phyloP scores from a whole-genome alignment of 2,329 filamentous ascomycete genomes.

The Corniculantispora saksenae region DNA sequence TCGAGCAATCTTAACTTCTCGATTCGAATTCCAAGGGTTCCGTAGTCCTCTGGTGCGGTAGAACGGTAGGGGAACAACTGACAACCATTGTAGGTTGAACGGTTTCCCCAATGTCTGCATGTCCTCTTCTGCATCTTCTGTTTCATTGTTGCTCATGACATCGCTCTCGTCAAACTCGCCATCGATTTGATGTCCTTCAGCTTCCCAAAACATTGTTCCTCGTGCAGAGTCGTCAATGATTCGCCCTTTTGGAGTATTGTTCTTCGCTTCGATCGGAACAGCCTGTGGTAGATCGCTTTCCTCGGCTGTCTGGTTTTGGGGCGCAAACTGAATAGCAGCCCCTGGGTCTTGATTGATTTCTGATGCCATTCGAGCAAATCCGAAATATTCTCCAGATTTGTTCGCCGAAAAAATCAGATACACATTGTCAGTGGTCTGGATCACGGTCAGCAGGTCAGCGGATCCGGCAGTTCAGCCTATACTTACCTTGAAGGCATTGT shows the following conservation, averaged over 20 bases:
- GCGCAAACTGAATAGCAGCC: slow-evolving; percentile 68
- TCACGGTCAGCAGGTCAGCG: background rate
- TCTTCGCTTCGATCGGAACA: slow-evolving; percentile 76
- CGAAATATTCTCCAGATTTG: slow-evolving; percentile 96
- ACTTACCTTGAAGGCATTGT: slow-evolving; percentile 75
- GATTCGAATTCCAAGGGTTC: slow-evolving; percentile 93
- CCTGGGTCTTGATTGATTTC: slow-evolving; percentile 76
- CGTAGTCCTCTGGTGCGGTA: slow-evolving; percentile 83
- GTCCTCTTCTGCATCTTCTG: slow-evolving; percentile 45
- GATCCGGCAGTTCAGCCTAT: background rate
- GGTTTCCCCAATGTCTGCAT: slow-evolving; percentile 83
- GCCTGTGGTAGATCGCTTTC: slow-evolving; percentile 73
- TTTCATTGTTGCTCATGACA: slow-evolving; percentile 39
- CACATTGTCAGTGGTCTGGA: slow-evolving; percentile 75
- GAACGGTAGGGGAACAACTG: slow-evolving; percentile 80
- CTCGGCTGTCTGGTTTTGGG: slow-evolving; percentile 59
- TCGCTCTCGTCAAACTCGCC: slow-evolving; percentile 45
- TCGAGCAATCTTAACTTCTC: slow-evolving; percentile 93
- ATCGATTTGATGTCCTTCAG: slow-evolving; percentile 59
- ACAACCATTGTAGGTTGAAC: slow-evolving; percentile 89
- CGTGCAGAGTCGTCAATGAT: slow-evolving; percentile 91
- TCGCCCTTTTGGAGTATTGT: slow-evolving; percentile 75
- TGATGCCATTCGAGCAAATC: slow-evolving; percentile 88
- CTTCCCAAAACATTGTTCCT: slow-evolving; percentile 98
- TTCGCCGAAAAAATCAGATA: slow-evolving; percentile 95